These are phyloP conservation scores for Jackrogersella multiformis DNA, from an alignment of 495 filamentous ascomycete species.

Conservation along the genomic window DNA sequence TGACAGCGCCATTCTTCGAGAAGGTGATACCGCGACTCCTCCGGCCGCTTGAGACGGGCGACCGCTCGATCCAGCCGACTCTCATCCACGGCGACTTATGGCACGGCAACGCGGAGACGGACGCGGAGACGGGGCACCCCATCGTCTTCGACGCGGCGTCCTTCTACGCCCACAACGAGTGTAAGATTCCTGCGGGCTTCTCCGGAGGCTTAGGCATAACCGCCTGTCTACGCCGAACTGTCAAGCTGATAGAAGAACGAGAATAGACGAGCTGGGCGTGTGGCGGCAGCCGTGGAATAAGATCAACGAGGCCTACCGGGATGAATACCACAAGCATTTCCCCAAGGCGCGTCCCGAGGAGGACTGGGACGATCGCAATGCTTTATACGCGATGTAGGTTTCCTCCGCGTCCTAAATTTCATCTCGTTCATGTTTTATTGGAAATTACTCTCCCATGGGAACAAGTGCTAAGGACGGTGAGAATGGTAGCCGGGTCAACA, in stretches of 20 bases:
- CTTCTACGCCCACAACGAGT: constrained; percentile 62
- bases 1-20: constrained; percentile 39
- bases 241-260: constrained; percentile 1
- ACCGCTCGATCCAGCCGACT: constrained; percentile 51
- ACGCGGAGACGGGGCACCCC: constrained; percentile 45
- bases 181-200: constrained; percentile 44
- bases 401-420: neutral
- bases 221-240: too few species aligned
- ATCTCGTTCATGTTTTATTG: neutral
- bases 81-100: constrained; percentile 62
- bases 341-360: constrained; percentile 36
- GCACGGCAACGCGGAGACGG: constrained; percentile 55
- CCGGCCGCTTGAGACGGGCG: constrained; percentile 52
- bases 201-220: neutral
- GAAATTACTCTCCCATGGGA: neutral
- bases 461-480: neutral
- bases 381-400: constrained; percentile 40
- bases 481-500: constrained; percentile 27
- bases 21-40: constrained; percentile 54
- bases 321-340: constrained; percentile 37
- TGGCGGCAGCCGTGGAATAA: constrained; percentile 40
- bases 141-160: constrained; percentile 57
- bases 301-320: constrained; percentile 21
- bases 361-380: constrained; percentile 46
- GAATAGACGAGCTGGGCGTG: constrained; percentile 35